Evolutionary conservation across 1,284 basidiomycete species (phyloP).

Genomic region (Trametes hirsuta): DNA sequence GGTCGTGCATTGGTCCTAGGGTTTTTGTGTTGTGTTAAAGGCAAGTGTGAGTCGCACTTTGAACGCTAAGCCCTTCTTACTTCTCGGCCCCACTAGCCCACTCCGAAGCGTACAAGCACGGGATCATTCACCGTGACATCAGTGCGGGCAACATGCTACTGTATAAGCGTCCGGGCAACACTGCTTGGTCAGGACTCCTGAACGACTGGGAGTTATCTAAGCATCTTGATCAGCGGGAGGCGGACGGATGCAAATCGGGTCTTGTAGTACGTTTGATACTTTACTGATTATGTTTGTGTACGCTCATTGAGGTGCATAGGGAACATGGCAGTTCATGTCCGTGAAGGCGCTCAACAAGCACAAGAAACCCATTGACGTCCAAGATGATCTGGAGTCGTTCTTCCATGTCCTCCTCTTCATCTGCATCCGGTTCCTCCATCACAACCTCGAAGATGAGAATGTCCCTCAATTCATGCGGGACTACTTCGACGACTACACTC

Average conservation of each 20-base stretch:
- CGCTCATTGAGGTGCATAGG: neutral
- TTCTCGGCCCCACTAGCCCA: neutral
- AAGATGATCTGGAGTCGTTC: constrained; percentile 17
- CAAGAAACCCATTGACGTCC: neutral
- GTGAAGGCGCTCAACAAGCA: neutral
- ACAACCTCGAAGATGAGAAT: neutral
- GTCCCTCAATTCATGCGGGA: neutral
- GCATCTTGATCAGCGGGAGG: neutral
- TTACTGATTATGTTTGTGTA: too few species aligned
- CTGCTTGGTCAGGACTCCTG: constrained; percentile 1
- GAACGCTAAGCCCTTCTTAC: too few species aligned
- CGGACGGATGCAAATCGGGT: neutral
- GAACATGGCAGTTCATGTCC: constrained; percentile 14
- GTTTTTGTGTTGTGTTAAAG: neutral
- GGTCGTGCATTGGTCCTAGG: neutral
- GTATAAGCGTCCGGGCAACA: neutral
- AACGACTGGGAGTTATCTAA: constrained; percentile 18
- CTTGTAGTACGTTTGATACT: neutral
- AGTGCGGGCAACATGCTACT: constrained; percentile 17
- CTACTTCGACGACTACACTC: neutral
- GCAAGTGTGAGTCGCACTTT: neutral
- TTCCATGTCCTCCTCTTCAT: constrained; percentile 18
- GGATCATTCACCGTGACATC: constrained; percentile 13
- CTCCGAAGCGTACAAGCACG: neutral
- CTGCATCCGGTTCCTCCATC: constrained; percentile 8